These are phyloP conservation scores for Venturia nashicola DNA, from an alignment of 2,329 filamentous ascomycete species.

Conservation along the genomic window DNA sequence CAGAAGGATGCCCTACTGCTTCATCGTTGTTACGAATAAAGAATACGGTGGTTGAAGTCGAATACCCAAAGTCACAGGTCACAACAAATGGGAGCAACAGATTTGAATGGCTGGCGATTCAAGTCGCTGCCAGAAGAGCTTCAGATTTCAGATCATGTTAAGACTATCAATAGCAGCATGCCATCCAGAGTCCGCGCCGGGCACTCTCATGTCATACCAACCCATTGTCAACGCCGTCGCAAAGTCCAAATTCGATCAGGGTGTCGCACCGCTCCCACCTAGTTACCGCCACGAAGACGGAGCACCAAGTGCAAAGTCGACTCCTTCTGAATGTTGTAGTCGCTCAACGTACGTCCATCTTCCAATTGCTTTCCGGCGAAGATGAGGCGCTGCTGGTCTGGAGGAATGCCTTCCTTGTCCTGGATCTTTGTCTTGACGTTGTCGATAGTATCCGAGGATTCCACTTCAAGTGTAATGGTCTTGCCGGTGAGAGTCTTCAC, in stretches of 20 bases:
- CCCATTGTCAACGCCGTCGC: background rate
- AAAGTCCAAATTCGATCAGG: background rate
- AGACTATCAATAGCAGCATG: background rate
- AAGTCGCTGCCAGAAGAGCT: background rate
- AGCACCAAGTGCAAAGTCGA: conserved; percentile 76
- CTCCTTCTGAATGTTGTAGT: conserved; percentile 76
- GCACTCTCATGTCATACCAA: background rate
- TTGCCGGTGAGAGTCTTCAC: conserved; percentile 50
- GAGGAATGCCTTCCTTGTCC: conserved; percentile 85
- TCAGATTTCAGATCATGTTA: background rate
- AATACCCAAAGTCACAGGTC: background rate
- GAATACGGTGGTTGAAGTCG: no score
- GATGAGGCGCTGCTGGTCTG: conserved; percentile 46
- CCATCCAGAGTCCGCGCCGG: background rate
- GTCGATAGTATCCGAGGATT: conserved; percentile 77
- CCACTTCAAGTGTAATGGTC: conserved; percentile 55
- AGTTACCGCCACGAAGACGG: conserved; percentile 66
- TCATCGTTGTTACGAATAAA: no score
- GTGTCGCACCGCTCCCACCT: background rate
- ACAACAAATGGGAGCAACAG: background rate
- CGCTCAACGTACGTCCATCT: conserved; percentile 42
- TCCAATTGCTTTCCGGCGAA: conserved; percentile 50
- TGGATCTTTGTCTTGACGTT: conserved; percentile 97
- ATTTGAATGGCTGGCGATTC: background rate
- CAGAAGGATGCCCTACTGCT: no score